phyloP scores from a whole-genome alignment of 225 moss, liverwort and hornwort genomes.

The Bryoerythrophyllum caledonicum region DNA sequence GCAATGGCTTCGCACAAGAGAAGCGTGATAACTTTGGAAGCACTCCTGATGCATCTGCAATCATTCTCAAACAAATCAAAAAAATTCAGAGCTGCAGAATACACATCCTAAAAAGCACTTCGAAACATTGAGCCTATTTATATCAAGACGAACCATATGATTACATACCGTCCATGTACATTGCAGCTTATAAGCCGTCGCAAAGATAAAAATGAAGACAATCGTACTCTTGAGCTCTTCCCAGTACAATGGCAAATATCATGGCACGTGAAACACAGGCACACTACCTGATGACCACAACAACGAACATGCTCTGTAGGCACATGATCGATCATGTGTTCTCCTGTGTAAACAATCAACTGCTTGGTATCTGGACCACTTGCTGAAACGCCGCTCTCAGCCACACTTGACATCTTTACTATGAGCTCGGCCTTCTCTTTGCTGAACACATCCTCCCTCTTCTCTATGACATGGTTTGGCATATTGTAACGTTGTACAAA shows the following conservation, averaged over 20 bases:
- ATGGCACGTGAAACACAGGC: constrained; percentile 6
- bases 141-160: background rate
- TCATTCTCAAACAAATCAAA: constrained; percentile 23
- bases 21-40: constrained; percentile 86
- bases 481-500: constrained; percentile 92
- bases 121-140: background rate
- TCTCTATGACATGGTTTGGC: constrained; percentile 55
- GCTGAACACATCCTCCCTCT: constrained; percentile 33
- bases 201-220: background rate
- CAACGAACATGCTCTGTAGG: constrained; percentile 91
- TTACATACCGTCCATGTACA: background rate
- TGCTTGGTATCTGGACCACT: constrained; percentile 33
- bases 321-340: constrained; percentile 55
- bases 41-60: constrained; percentile 94
- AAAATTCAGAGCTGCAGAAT: background rate
- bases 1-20: constrained; percentile 72
- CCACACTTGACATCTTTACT: constrained; percentile 27
- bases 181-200: background rate
- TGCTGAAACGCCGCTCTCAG: constrained; percentile 17
- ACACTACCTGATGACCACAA: constrained; percentile 94
- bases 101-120: background rate
- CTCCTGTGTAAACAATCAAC: constrained; percentile 46
- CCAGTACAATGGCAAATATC: background rate
- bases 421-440: constrained; percentile 38
- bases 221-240: background rate